Base-by-base conservation (phyloP, 148 eudicot genomes). In the Camellia japonica region DNA sequence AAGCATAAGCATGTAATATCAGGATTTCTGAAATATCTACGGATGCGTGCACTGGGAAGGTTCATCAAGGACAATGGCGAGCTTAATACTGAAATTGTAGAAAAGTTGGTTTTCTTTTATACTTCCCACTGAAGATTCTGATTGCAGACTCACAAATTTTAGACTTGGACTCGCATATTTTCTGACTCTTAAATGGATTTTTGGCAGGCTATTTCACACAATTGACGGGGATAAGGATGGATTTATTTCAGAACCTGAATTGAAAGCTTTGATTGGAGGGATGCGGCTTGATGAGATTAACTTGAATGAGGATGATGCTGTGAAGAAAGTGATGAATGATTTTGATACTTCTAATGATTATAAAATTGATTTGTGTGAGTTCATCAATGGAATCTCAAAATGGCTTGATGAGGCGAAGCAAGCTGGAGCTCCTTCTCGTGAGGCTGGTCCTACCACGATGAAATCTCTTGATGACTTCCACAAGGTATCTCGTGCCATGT, bases 211-310 rank as follows among this genome's bases (percentile, higher is more conserved):
- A 54, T 95, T 95, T 64, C 77, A 78, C n/a, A 70, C 78, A 65
- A 84, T 92, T 54, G 99, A 95, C 52, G 60, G 20, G 44, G 83
- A 93, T 75, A 2, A 61, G 0, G 84, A 92, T 80, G 80, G 62
- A 15, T 30, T 15, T 73, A 87, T 95, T 51, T 92, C 94, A 51
- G 81, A 67, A 19, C 61, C 91, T 59, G 98, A 95, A 83, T 75
- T 95, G 75, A 80, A 80, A 84, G 94, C 93, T n/a, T 86, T 93
- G 73, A 80, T 95, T 67, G 61, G 91, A 43, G 99, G 99, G 54
- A 90, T 92, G 51, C 85, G 66, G 43, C 61, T 95, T 73, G 87
- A 93, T 38, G 97, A 86, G 68, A 71, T 91, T 73, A 83, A 68
- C 80, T 11, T 90, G 62, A 86, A 81, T 59, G 85, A 86, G 52